A percentile compares a stretch with the other conserved stretches of the same genome.
Evolutionary conservation across 106 monocot genomes (phyloP).

Genomic region (Gastrodia elata): DNA sequence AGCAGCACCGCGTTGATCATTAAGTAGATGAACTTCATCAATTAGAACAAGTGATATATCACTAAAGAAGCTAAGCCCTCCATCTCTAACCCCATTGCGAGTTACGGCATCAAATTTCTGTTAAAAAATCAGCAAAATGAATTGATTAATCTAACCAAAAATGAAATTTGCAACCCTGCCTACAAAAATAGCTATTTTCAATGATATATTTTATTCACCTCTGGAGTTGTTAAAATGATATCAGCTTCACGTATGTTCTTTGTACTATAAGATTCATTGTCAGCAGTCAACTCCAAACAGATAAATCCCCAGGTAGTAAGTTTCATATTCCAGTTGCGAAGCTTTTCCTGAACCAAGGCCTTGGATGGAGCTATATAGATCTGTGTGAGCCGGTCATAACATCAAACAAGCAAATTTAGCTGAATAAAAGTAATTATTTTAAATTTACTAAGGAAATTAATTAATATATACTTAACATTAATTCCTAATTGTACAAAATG

Average conservation of each 20-base stretch:
- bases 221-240: slow-evolving; percentile 87
- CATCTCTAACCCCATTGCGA: slow-evolving; percentile 66
- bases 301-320: slow-evolving; percentile 55
- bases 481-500: neutral
- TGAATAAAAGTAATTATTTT: neutral
- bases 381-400: slow-evolving; percentile 21
- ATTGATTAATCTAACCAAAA: neutral
- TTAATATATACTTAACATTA: neutral
- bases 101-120: slow-evolving; percentile 96
- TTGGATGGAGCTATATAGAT: slow-evolving; percentile 96
- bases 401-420: neutral
- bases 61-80: slow-evolving; percentile 88
- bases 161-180: neutral
- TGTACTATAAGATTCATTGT: slow-evolving; percentile 58
- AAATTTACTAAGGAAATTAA: neutral
- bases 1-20: slow-evolving; percentile 85
- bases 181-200: neutral
- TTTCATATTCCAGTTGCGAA: slow-evolving; percentile 90
- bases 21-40: slow-evolving; percentile 94
- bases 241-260: slow-evolving; percentile 79
- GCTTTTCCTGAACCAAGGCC: slow-evolving; percentile 92
- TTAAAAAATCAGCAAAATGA: slow-evolving; percentile 7
- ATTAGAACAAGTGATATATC: slow-evolving; percentile 89
- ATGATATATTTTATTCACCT: slow-evolving; percentile 35
- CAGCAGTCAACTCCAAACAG: slow-evolving; percentile 94